Evolutionary conservation across 2,329 filamentous ascomycete genomes (phyloP).

Genomic region (Pseudodiploospora longispora): DNA sequence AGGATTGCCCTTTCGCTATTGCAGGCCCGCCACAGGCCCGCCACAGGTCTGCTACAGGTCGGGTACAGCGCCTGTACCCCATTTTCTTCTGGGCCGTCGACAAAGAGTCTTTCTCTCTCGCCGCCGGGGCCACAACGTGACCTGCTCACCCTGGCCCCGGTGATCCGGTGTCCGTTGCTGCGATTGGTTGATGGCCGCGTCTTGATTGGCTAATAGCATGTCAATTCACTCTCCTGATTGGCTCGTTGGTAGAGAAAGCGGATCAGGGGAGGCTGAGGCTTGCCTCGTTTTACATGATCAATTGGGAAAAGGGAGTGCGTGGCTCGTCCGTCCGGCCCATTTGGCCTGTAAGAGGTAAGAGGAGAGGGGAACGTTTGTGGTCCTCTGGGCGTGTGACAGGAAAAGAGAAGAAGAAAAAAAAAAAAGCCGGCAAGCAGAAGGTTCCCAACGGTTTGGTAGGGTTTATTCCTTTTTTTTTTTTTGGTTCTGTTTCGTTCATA

Average conservation of each 20-base stretch:
- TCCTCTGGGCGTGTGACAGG: background rate
- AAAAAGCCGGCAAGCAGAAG: too few relatives aligned
- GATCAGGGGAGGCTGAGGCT: background rate
- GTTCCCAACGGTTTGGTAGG: too few relatives aligned
- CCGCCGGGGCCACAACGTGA: conserved; percentile 12
- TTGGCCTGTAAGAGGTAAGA: background rate
- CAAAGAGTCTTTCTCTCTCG: conserved; percentile 3
- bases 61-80: background rate
- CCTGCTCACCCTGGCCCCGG: conserved; percentile 4
- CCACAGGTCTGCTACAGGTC: background rate
- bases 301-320: too few relatives aligned
- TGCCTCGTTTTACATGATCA: background rate
- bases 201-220: conserved; percentile 10
- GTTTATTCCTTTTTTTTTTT: too few relatives aligned
- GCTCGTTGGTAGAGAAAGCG: conserved; percentile 1
- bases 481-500: too few relatives aligned
- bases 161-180: background rate
- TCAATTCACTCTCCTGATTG: conserved; percentile 2
- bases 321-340: too few relatives aligned
- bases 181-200: conserved; percentile 6
- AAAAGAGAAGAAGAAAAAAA: background rate
- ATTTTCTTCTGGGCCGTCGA: background rate
- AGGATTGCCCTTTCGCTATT: too few relatives aligned
- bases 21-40: too few relatives aligned
- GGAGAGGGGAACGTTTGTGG: background rate